Percentiles rank a stretch among this genome's conserved stretches.
Conservation (phyloP, 2,329 filamentous ascomycete genomes). For the Xylariaceae sp. region DNA sequence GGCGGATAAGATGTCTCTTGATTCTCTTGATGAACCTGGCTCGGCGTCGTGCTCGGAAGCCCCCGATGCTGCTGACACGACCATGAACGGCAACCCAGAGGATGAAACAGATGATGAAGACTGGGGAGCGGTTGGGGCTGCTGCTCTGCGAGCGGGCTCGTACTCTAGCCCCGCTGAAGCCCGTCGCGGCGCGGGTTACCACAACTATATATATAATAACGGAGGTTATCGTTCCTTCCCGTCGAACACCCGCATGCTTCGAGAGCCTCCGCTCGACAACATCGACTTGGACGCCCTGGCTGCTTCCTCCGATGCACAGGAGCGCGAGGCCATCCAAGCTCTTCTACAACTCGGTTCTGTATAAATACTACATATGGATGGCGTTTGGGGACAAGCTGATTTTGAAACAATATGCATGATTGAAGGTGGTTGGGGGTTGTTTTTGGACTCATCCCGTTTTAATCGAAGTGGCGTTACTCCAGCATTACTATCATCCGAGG, state of each 20-base stretch:
- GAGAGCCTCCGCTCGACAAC: slow-evolving; percentile 45
- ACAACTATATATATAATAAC: slow-evolving; percentile 45
- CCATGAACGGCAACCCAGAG: slow-evolving; percentile 68
- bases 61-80: slow-evolving; percentile 53
- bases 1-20: slow-evolving; percentile 91
- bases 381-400: slow-evolving; percentile 40
- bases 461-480: slow-evolving; percentile 27
- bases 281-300: slow-evolving; percentile 48
- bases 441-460: slow-evolving; percentile 23
- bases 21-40: slow-evolving; percentile 58
- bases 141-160: slow-evolving; percentile 66
- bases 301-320: slow-evolving; percentile 59
- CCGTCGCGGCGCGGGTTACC: slow-evolving; percentile 47
- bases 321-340: slow-evolving; percentile 76
- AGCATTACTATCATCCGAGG: slow-evolving; percentile 24
- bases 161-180: slow-evolving; percentile 52
- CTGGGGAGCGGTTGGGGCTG: slow-evolving; percentile 85
- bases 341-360: slow-evolving; percentile 75
- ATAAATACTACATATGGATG: slow-evolving; percentile 54
- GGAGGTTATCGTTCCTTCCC: slow-evolving; percentile 45
- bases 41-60: slow-evolving; percentile 74
- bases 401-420: slow-evolving; percentile 24
- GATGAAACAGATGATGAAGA: slow-evolving; percentile 94
- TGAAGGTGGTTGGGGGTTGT: slow-evolving; percentile 25
- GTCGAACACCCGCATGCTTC: slow-evolving; percentile 47